A percentile compares a stretch with the other conserved stretches of the same genome.
These are phyloP conservation scores for Ascochyta viciae-villosae DNA, from an alignment of 2,329 filamentous ascomycete species.

Conservation along the genomic window DNA sequence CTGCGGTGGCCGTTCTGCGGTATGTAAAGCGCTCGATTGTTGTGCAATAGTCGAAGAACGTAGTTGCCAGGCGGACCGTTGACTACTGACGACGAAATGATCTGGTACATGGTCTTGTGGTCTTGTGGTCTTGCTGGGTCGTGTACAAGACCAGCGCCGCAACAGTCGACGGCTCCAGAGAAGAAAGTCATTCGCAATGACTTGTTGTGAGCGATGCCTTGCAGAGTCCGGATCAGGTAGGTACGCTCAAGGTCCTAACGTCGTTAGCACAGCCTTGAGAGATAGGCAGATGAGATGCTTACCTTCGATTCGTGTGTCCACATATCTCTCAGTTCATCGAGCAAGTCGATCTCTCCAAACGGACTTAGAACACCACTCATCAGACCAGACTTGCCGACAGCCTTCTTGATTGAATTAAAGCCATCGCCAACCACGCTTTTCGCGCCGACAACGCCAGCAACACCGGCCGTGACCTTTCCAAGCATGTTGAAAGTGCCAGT, in stretches of 20 bases:
- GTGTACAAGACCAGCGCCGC: conserved; percentile 91
- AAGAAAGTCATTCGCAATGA: conserved; percentile 96
- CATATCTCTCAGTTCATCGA: conserved; percentile 93
- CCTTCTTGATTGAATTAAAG: conserved; percentile 94
- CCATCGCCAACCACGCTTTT: conserved; percentile 92
- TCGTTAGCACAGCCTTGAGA: conserved; percentile 13
- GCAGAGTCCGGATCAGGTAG: conserved; percentile 93
- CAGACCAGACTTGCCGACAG: conserved; percentile 90
- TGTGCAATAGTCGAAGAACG: conserved; percentile 93
- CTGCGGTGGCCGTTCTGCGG: conserved; percentile 82
- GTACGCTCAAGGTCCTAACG: conserved; percentile 86
- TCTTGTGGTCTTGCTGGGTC: conserved; percentile 90
- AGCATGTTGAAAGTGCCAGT: conserved; percentile 96
- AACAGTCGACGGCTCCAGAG: conserved; percentile 89
- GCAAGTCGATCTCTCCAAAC: conserved; percentile 93
- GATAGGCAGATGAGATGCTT: conserved; percentile 15
- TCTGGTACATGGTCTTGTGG: conserved; percentile 99
- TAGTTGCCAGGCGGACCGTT: conserved; percentile 85
- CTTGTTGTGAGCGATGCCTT: conserved; percentile 94
- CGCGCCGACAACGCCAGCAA: conserved; percentile 93
- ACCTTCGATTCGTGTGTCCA: conserved; percentile 98
- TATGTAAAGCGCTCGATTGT: conserved; percentile 89
- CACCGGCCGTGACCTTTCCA: conserved; percentile 92
- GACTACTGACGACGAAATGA: conserved; percentile 92
- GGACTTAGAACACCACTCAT: conserved; percentile 97